A percentile compares a stretch with the other conserved stretches of the same genome.
These are phyloP conservation scores for Garcia nutans DNA, from an alignment of 345 rosid species.

Conservation along the genomic window DNA sequence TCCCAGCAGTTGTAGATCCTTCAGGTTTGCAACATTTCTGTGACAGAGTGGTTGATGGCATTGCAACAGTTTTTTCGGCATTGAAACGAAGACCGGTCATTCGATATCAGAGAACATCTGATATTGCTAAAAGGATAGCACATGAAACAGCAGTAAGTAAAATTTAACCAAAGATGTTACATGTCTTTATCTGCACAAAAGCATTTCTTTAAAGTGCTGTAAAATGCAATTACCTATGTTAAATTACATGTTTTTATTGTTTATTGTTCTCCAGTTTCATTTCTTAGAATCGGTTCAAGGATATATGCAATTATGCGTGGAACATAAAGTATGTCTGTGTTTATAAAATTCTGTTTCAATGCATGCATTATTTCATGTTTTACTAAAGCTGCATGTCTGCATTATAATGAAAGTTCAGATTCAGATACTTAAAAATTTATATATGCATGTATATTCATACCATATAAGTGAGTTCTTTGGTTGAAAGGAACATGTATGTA, in stretches of 20 bases:
- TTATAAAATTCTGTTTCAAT: neutral
- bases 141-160: constrained; percentile 86
- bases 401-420: neutral
- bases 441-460: neutral
- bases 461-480: neutral
- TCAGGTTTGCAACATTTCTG: constrained; percentile 80
- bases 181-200: neutral
- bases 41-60: constrained; percentile 83
- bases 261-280: neutral
- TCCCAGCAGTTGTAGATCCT: constrained; percentile 97
- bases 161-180: neutral
- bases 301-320: neutral
- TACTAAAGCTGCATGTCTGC: neutral
- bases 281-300: constrained; percentile 2
- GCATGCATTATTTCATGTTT: neutral
- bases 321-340: neutral
- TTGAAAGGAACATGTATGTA: neutral
- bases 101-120: constrained; percentile 92
- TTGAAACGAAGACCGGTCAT: constrained; percentile 90
- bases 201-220: neutral
- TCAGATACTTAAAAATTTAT: neutral
- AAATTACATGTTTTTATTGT: neutral
- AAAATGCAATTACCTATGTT: neutral
- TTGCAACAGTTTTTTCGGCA: constrained; percentile 80
- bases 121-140: constrained; percentile 92